Conservation (phyloP, 345 rosid species). For the Aegle marmelos region DNA sequence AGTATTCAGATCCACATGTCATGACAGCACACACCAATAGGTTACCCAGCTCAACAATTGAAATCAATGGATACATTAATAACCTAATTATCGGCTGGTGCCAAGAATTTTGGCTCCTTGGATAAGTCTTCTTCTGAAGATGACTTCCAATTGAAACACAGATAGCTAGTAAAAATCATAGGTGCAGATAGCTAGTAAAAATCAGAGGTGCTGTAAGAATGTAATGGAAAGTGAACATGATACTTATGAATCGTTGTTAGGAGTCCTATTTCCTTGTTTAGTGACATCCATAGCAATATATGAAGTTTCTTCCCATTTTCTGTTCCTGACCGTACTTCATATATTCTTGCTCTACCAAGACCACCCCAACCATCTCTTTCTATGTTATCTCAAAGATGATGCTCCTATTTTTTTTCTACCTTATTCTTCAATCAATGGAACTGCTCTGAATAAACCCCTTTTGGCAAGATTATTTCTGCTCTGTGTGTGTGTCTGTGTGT, state of each 20-base stretch:
- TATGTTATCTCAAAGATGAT: background rate
- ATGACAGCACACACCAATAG: background rate
- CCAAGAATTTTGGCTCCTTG: background rate
- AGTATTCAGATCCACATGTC: background rate
- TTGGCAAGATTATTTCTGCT: no score
- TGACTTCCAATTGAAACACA: background rate
- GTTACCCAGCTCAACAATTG: background rate
- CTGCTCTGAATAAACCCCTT: no score
- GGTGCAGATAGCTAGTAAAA: slow-evolving; percentile 1
- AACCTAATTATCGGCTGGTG: background rate
- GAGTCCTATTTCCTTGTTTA: background rate
- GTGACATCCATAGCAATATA: background rate
- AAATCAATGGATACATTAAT: background rate
- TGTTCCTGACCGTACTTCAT: background rate
- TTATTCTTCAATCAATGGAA: no score
- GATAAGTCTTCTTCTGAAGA: background rate
- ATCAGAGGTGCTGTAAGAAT: background rate
- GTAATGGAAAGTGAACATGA: background rate
- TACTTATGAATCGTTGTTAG: background rate
- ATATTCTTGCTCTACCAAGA: background rate
- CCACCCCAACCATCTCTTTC: background rate
- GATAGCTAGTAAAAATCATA: background rate
- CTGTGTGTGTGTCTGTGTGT: no score
- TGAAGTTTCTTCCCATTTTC: background rate
- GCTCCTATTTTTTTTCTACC: no score